phyloP scores from a whole-genome alignment of 1,284 basidiomycete species.

The Gymnopus androsaceus region DNA sequence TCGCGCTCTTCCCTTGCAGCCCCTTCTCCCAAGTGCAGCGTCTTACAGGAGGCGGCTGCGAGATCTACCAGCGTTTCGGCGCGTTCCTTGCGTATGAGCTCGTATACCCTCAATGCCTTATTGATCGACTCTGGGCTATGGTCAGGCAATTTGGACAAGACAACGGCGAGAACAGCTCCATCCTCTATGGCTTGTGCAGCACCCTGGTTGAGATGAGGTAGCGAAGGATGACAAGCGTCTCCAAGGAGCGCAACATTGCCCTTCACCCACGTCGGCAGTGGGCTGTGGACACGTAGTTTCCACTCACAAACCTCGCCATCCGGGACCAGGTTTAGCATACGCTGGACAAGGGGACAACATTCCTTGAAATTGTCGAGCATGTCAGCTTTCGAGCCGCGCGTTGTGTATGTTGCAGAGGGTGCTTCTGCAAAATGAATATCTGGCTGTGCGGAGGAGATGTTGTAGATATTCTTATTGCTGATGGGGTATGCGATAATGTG shows the following conservation, averaged over 20 bases:
- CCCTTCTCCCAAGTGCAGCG: slow-evolving; percentile 20
- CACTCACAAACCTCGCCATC: slow-evolving; percentile 27
- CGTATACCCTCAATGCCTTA: slow-evolving; percentile 21
- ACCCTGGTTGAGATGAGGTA: slow-evolving; percentile 22
- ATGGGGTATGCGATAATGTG: slow-evolving; percentile 28
- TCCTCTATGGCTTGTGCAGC: slow-evolving; percentile 28
- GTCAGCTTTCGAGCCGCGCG: slow-evolving; percentile 20
- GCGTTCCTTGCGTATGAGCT: slow-evolving; percentile 22
- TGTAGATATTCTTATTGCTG: slow-evolving; percentile 23
- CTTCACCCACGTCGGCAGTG: slow-evolving; percentile 23
- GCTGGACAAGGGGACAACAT: slow-evolving; percentile 22
- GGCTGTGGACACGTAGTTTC: slow-evolving; percentile 25
- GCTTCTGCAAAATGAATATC: slow-evolving; percentile 24
- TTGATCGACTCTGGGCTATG: slow-evolving; percentile 13
- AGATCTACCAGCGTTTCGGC: slow-evolving; percentile 23
- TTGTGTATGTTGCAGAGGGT: slow-evolving; percentile 23
- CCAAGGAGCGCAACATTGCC: slow-evolving; percentile 24
- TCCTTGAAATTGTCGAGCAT: slow-evolving; percentile 23
- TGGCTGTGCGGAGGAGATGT: slow-evolving; percentile 25
- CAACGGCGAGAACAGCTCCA: slow-evolving; percentile 20
- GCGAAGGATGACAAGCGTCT: slow-evolving; percentile 27
- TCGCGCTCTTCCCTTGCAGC: slow-evolving; percentile 22
- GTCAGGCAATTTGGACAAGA: slow-evolving; percentile 18
- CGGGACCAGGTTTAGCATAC: slow-evolving; percentile 22
- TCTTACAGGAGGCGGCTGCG: slow-evolving; percentile 20